These are phyloP conservation scores for Mycosarcoma maydis DNA, from an alignment of 1,284 basidiomycete genomes.

Conservation along the genomic window DNA sequence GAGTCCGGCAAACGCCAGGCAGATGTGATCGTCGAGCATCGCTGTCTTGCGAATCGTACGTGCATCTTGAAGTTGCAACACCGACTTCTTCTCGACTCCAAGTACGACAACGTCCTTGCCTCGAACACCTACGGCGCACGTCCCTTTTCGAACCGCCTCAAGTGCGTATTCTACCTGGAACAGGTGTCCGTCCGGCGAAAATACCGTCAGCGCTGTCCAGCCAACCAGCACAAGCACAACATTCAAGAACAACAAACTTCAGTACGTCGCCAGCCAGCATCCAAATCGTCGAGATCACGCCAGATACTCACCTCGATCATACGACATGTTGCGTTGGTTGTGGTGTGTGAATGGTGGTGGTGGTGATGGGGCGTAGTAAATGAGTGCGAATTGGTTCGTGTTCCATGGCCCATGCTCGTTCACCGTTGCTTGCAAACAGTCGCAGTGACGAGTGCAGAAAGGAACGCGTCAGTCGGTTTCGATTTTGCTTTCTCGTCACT, in stretches of 20 bases:
- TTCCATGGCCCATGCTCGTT: slow-evolving; percentile 15
- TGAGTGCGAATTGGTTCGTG: background rate
- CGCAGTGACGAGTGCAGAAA: slow-evolving; percentile 11
- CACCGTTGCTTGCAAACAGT: background rate
- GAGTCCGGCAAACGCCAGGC: slow-evolving; percentile 94
- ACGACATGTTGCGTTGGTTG: slow-evolving; percentile 33
- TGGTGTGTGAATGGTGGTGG: background rate
- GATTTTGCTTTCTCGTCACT: background rate
- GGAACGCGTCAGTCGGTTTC: slow-evolving; percentile 25
- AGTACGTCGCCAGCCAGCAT: too few relatives aligned
- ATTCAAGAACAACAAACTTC: too few relatives aligned
- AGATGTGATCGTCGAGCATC: slow-evolving; percentile 98
- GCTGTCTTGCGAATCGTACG: slow-evolving; percentile 97
- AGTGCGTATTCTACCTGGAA: slow-evolving; percentile 94
- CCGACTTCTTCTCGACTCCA: slow-evolving; percentile 98
- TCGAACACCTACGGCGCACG: slow-evolving; percentile 95
- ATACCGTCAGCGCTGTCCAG: slow-evolving; percentile 80
- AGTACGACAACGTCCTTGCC: slow-evolving; percentile 94
- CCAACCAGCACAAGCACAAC: background rate
- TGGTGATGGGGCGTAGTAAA: background rate
- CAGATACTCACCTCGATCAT: slow-evolving; percentile 59
- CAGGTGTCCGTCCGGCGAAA: slow-evolving; percentile 92
- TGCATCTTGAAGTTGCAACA: slow-evolving; percentile 96
- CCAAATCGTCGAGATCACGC: too few relatives aligned
- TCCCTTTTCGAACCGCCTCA: slow-evolving; percentile 96